Conservation (phyloP, 148 eudicot genomes). For the Persicaria maculosa region DNA sequence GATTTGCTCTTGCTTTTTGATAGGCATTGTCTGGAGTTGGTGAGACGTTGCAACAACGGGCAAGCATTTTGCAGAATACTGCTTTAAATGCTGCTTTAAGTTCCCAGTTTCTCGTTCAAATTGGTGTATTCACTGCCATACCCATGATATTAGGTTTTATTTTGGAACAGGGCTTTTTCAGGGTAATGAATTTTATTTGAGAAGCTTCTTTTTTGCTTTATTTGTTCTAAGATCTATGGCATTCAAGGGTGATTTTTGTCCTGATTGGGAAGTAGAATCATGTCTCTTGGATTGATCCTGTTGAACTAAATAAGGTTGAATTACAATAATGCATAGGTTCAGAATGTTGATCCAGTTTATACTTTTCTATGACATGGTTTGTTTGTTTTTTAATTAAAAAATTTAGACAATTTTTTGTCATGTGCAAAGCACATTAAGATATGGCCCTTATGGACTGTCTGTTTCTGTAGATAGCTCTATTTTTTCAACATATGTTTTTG, state of each 20-base stretch:
- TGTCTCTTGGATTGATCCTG: background rate
- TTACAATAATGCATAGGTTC: background rate
- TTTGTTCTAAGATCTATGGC: background rate
- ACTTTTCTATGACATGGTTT: background rate
- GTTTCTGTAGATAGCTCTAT: too few relatives aligned
- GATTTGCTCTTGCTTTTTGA: conserved; percentile 4
- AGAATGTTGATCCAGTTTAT: background rate
- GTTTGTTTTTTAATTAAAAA: background rate
- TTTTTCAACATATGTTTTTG: too few relatives aligned
- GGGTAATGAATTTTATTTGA: conserved; percentile 32
- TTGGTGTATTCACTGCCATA: conserved; percentile 92
- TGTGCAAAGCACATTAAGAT: background rate
- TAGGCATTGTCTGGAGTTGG: conserved; percentile 98
- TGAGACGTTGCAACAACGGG: conserved; percentile 52
- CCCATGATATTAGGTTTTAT: conserved; percentile 96
- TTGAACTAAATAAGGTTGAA: background rate
- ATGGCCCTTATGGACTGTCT: background rate
- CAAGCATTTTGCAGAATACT: conserved; percentile 49
- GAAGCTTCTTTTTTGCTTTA: background rate
- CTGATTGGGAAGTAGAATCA: background rate
- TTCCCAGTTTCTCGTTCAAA: conserved; percentile 97
- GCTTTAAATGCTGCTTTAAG: conserved; percentile 78
- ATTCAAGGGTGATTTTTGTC: background rate
- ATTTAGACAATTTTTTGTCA: background rate
- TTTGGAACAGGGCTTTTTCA: conserved; percentile 79